Percentiles rank a stretch among this genome's conserved stretches.
These are phyloP conservation scores for Kluyveromyces marxianus DNA, from an alignment of 1,139 yeast genomes.

Conservation along the genomic window DNA sequence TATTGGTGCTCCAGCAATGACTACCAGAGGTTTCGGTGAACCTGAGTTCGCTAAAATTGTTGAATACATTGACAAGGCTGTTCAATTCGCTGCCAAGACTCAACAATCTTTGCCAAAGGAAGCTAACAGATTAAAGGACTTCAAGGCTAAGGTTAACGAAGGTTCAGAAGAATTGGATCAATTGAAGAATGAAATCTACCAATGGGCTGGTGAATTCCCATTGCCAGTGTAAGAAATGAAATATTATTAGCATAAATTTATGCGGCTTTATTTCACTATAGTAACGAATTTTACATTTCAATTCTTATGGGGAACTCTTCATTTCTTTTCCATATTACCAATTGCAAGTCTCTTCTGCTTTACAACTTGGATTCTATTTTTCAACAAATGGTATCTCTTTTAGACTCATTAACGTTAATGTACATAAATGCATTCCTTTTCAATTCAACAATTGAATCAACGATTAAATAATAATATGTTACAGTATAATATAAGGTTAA, in stretches of 20 bases:
- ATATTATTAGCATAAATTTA: background rate
- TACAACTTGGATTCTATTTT: constrained; percentile 4
- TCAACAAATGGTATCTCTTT: constrained; percentile 7
- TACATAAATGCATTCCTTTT: background rate
- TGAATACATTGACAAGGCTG: constrained; percentile 75
- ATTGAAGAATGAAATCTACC: constrained; percentile 71
- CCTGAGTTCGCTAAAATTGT: constrained; percentile 81
- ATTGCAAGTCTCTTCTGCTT: background rate
- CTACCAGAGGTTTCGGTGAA: constrained; percentile 90
- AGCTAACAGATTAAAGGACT: constrained; percentile 90
- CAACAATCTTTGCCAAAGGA: constrained; percentile 73
- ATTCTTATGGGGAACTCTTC: background rate
- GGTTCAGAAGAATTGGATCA: constrained; percentile 60
- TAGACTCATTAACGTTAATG: background rate
- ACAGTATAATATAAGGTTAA: too few species aligned
- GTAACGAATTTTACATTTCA: background rate
- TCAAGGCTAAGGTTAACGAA: constrained; percentile 69
- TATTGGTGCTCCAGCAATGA: constrained; percentile 98
- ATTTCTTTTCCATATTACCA: background rate
- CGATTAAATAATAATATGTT: too few species aligned
- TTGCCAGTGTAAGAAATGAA: constrained; percentile 49
- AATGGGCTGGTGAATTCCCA: constrained; percentile 93
- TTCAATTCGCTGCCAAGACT: constrained; percentile 65
- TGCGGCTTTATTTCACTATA: background rate
- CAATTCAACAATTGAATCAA: constrained; percentile 6